phyloP scores from a whole-genome alignment of 1,284 basidiomycete species.

The Stygiomarasmius scandens region DNA sequence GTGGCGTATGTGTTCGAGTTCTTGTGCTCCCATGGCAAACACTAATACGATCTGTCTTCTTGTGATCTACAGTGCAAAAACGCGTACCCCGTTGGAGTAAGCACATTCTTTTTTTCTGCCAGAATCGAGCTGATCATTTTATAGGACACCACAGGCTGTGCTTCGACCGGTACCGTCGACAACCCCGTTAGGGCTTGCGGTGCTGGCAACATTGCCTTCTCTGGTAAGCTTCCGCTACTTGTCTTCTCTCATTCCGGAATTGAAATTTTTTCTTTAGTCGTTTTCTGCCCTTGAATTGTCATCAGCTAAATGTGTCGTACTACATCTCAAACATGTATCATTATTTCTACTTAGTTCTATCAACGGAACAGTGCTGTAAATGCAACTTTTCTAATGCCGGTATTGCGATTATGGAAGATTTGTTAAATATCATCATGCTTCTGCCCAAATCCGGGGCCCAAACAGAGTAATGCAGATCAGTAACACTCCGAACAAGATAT shows the following conservation, averaged over 20 bases:
- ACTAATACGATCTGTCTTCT: not conserved
- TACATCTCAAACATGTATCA: no score
- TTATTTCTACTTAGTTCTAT: no score
- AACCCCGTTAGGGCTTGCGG: slow-evolving; percentile 18
- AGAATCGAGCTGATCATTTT: not conserved
- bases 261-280: slow-evolving; percentile 9
- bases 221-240: slow-evolving; percentile 8
- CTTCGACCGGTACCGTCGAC: slow-evolving; percentile 2
- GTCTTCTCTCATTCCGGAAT: not conserved
- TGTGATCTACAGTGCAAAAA: slow-evolving; percentile 28
- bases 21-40: not conserved
- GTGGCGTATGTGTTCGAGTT: slow-evolving; percentile 23
- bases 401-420: no score
- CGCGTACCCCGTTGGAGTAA: slow-evolving; percentile 39
- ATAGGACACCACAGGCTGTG: slow-evolving; percentile 12
- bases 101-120: slow-evolving; percentile 15
- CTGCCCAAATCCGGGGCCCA: no score
- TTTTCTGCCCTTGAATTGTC: slow-evolving; percentile 29
- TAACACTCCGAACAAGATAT: no score
- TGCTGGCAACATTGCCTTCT: slow-evolving; percentile 11
- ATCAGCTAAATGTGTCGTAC: no score
- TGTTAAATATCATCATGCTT: no score
- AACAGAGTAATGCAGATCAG: no score
- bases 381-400: no score
- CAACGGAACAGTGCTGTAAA: no score